A percentile compares a stretch with the other conserved stretches of the same genome.
phyloP scores from a whole-genome alignment of 108 stramenopile genomes.

The Nannochloropsis salina region DNA sequence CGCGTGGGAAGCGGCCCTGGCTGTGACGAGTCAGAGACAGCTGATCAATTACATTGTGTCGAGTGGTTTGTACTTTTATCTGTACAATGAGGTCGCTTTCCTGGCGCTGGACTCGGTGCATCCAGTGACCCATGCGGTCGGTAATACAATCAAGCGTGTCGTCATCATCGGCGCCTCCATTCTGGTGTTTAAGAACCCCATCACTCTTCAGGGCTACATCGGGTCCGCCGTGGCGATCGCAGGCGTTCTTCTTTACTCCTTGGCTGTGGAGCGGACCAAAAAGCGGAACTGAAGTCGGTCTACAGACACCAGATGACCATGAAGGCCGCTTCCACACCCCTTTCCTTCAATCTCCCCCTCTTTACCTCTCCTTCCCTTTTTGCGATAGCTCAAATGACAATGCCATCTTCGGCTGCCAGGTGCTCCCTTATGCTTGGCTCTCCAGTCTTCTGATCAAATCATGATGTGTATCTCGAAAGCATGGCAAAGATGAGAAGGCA shows the following conservation, averaged over 20 bases:
- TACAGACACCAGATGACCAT: no score
- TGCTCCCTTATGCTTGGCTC: no score
- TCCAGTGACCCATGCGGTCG: conserved; percentile 77
- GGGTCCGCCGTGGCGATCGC: conserved; percentile 85
- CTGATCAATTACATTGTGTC: conserved; percentile 52
- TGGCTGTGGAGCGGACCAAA: conserved; percentile 86
- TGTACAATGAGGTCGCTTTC: conserved; percentile 99
- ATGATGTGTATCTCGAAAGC: no score
- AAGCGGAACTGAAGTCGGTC: conserved; percentile 37
- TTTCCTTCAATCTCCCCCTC: no score
- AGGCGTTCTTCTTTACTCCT: conserved; percentile 85
- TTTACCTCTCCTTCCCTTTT: no score
- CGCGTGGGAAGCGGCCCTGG: conserved; percentile 67
- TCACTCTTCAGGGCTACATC: conserved; percentile 82
- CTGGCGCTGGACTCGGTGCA: conserved; percentile 82
- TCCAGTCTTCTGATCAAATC: no score
- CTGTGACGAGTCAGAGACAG: conserved; percentile 55
- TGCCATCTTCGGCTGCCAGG: no score
- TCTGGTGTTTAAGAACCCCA: conserved; percentile 90
- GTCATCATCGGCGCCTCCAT: conserved; percentile 93
- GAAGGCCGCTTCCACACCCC: no score
- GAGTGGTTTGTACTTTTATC: conserved; percentile 88
- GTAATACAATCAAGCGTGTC: conserved; percentile 98
- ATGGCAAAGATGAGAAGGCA: no score
- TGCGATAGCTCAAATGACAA: no score